These are phyloP conservation scores for Ministeria vibrans DNA, from an alignment of 78 protist genomes.

Conservation along the genomic window DNA sequence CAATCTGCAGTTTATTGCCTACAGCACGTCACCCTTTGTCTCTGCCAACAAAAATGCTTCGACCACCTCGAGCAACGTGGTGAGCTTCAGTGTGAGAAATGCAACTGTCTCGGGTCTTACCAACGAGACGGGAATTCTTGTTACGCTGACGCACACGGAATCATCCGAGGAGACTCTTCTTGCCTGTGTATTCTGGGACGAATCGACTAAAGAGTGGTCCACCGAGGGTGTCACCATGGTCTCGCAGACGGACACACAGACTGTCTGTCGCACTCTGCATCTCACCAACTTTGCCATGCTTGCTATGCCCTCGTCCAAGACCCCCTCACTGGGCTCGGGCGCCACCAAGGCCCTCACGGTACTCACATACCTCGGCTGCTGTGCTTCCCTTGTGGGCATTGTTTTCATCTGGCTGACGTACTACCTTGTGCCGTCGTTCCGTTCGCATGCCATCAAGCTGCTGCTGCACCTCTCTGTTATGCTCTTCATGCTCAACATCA, in stretches of 20 bases:
- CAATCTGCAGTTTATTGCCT: too few species aligned
- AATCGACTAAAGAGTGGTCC: neutral
- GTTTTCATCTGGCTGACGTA: neutral
- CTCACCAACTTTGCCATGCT: neutral
- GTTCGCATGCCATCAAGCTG: neutral
- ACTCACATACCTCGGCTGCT: neutral
- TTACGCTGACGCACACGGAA: too few species aligned
- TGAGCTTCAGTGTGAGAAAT: too few species aligned
- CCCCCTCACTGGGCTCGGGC: neutral
- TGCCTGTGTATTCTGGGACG: neutral
- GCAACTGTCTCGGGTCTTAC: too few species aligned
- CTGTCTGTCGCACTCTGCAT: neutral
- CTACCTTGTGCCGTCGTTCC: neutral
- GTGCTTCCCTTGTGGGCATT: neutral
- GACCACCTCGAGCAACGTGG: too few species aligned
- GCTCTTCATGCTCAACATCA: neutral
- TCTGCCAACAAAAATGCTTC: too few species aligned
- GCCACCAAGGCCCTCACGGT: neutral
- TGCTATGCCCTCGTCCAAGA: neutral
- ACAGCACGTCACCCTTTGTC: too few species aligned
- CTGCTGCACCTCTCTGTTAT: neutral
- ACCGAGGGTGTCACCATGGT: neutral
- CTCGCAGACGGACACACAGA: neutral
- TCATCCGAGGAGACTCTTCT: too few species aligned
- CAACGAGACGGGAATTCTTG: too few species aligned